Base-by-base conservation (phyloP, 2,329 filamentous ascomycete genomes). In the Penicillium sp. region DNA sequence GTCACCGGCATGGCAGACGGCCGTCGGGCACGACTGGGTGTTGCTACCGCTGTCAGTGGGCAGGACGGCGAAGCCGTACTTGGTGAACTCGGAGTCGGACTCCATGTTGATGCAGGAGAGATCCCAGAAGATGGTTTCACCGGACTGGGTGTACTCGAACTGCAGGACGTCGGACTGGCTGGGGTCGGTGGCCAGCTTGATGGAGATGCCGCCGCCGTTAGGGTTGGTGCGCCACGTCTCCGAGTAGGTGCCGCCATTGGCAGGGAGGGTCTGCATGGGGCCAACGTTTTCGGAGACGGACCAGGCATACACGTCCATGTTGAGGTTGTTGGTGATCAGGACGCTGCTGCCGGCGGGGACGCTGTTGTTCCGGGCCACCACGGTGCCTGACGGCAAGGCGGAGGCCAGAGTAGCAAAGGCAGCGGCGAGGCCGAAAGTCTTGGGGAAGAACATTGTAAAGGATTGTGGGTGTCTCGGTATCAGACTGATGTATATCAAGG, bases 171-270 rank as follows among this genome's bases (percentile, higher is more conserved):
- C 57, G 39, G 45, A 26, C 45, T 64, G 60, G 35, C 50, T 42
- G 14, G 54, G 48, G 14, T 47, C 41, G 45, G 59, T 57, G 42
- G 66, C 54, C 26, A 70, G 53, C 61, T 70, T 70, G 58, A 70
- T 67, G 33, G 65, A 69, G 46, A 69, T 51, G 47, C 67, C 67
- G 30, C 67, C 67, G 30, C 64, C 66, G 46, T 65, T 61, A 48
- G 54, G 44, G 56, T 65, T 67, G 46, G 36, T 43, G 39, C 53
- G 53, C 59, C 59, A 69, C 26, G 48, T 28, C 46, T 69, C 64
- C 3, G 47, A 40, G 57, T 62, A 67, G 48, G 43, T 54, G 17
- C 62, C 63, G 36, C 66, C 65, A 36, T 45, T 48, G 48, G 59
- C 51, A 20, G 45, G 33, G 39, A 70, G 50, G 41, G 52, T 63